phyloP scores from a whole-genome alignment of 2,329 filamentous ascomycete genomes.

The Diatrype stigma region DNA sequence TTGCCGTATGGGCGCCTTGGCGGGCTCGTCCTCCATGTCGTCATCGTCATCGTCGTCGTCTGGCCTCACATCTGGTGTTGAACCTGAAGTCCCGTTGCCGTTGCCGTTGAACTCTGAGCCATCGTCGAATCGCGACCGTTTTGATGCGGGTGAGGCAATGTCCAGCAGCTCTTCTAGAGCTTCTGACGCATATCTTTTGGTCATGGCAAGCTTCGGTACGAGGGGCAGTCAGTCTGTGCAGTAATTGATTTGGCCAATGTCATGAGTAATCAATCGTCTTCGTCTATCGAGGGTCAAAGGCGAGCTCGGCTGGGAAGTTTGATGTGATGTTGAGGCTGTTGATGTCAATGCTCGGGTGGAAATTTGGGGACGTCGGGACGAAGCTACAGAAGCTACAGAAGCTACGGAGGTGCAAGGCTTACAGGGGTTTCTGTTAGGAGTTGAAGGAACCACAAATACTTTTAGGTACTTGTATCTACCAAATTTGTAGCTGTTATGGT shows the following conservation, averaged over 20 bases:
- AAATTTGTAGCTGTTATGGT: too few species aligned
- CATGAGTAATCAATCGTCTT: neutral
- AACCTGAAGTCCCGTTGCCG: constrained; percentile 26
- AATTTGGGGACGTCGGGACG: neutral
- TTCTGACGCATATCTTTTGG: constrained; percentile 58
- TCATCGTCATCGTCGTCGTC: constrained; percentile 25
- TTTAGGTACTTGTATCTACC: too few species aligned
- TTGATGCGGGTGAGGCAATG: constrained; percentile 54
- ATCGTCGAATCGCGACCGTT: constrained; percentile 51
- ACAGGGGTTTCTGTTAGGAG: too few species aligned
- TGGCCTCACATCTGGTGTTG: constrained; percentile 10
- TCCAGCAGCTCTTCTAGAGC: constrained; percentile 53
- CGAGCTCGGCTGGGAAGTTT: too few species aligned
- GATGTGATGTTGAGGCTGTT: too few species aligned
- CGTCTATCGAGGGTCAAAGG: neutral
- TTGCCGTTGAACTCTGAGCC: constrained; percentile 32
- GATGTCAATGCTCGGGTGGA: neutral
- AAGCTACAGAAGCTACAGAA: neutral
- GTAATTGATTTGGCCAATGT: neutral
- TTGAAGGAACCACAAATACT: too few species aligned
- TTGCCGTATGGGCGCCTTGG: constrained; percentile 59
- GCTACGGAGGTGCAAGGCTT: neutral
- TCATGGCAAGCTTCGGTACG: constrained; percentile 34
- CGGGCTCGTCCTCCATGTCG: constrained; percentile 33
- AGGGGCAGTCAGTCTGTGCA: neutral